phyloP scores from a whole-genome alignment of 2,329 filamentous ascomycete species.

The Talaromyces sp. region DNA sequence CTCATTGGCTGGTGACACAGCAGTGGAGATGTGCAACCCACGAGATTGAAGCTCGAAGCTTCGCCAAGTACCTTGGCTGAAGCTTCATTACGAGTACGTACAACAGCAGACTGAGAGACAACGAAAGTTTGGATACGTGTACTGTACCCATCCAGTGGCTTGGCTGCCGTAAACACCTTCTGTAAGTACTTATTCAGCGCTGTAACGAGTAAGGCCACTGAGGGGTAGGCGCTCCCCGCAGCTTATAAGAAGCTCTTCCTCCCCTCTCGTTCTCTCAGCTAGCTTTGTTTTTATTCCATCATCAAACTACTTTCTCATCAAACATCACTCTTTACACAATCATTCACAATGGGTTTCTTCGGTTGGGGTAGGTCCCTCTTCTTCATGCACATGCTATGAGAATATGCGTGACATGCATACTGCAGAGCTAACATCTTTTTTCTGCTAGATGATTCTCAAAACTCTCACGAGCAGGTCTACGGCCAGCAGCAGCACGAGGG shows the following conservation, averaged over 20 bases:
- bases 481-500: conserved; percentile 53
- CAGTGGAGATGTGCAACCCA: neutral
- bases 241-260: conserved; percentile 13
- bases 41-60: conserved; percentile 3
- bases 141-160: neutral
- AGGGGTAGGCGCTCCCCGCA: conserved; percentile 2
- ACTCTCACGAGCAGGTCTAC: conserved; percentile 57
- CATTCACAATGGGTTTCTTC: conserved; percentile 19
- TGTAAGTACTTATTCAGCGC: neutral
- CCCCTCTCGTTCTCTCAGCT: neutral
- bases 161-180: neutral
- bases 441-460: conserved; percentile 48
- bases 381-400: neutral
- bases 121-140: neutral
- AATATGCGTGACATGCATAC: neutral
- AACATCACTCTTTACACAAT: neutral
- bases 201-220: neutral
- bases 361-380: conserved; percentile 13
- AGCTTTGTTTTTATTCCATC: neutral
- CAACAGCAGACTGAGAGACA: neutral
- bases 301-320: neutral
- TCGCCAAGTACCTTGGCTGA: conserved; percentile 4
- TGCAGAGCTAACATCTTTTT: neutral
- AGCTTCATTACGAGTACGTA: neutral
- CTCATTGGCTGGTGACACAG: neutral